A percentile compares a stretch with the other conserved stretches of the same genome.
phyloP scores from a whole-genome alignment of 176 grass and related monocot genomes.

The Aegilops tauschii region DNA sequence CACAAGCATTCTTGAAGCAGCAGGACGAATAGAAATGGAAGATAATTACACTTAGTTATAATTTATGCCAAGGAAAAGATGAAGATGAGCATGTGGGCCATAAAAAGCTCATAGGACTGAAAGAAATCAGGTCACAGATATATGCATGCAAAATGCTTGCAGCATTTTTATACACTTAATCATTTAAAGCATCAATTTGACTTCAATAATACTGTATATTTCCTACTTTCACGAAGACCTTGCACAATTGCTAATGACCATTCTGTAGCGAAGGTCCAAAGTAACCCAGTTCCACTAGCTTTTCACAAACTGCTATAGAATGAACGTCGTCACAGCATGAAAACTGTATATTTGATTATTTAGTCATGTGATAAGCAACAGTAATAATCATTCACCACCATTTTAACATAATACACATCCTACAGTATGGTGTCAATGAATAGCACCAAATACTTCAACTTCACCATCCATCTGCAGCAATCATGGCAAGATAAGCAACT shows the following conservation, averaged over 20 bases:
- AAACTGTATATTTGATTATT: background rate
- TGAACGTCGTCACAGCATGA: background rate
- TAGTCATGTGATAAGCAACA: background rate
- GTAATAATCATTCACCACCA: background rate
- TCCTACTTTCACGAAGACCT: background rate
- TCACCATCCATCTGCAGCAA: background rate
- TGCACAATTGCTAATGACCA: background rate
- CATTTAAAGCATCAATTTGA: background rate
- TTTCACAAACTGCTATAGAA: background rate
- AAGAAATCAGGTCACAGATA: background rate
- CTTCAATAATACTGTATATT: background rate
- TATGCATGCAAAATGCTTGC: background rate
- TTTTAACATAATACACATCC: background rate
- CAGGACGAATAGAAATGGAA: background rate
- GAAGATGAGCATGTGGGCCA: background rate
- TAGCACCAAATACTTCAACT: background rate
- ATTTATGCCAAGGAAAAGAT: background rate
- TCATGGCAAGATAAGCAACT: conserved; percentile 1
- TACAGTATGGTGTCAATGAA: background rate
- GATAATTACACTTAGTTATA: background rate
- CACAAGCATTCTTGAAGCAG: background rate
- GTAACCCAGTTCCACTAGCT: background rate
- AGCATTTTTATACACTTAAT: background rate
- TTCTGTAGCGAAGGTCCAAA: background rate
- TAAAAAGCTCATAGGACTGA: background rate